Percentiles rank a stretch among this genome's conserved stretches.
Evolutionary conservation across 2,329 filamentous ascomycete genomes (phyloP).

Genomic region (Venturiaceae sp.): DNA sequence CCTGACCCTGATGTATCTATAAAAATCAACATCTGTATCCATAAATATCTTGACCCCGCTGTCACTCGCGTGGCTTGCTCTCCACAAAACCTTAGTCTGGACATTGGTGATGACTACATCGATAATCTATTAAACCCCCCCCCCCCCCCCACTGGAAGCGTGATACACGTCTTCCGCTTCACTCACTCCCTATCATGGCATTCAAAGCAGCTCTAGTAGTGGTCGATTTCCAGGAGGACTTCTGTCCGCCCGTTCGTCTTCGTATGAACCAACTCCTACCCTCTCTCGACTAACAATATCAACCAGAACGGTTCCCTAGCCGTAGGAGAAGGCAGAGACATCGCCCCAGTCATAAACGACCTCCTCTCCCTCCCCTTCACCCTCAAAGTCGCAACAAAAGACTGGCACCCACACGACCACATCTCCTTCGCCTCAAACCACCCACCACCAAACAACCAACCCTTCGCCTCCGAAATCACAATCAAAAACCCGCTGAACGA

Average conservation of each 20-base stretch:
- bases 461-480: slow-evolving; percentile 56
- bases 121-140: no score
- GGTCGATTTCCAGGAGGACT: slow-evolving; percentile 90
- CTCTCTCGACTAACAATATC: slow-evolving; percentile 11
- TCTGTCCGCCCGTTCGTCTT: slow-evolving; percentile 76
- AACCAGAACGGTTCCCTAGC: slow-evolving; percentile 71
- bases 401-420: slow-evolving; percentile 78
- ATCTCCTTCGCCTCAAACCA: slow-evolving; percentile 87
- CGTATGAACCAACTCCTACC: slow-evolving; percentile 1
- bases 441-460: slow-evolving; percentile 45
- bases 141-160: background rate
- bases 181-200: background rate
- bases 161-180: background rate
- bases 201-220: slow-evolving; percentile 56
- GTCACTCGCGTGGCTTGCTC: no score
- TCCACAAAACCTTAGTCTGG: no score
- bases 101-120: no score
- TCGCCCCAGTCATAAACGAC: slow-evolving; percentile 61
- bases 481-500: slow-evolving; percentile 59
- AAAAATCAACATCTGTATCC: no score
- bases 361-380: slow-evolving; percentile 64
- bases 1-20: no score
- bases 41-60: no score
- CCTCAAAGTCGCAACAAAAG: slow-evolving; percentile 75
- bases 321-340: slow-evolving; percentile 61